A percentile compares a stretch with the other conserved stretches of the same genome.
Evolutionary conservation across 1,139 yeast genomes (phyloP).

Genomic region (Candida sp.): DNA sequence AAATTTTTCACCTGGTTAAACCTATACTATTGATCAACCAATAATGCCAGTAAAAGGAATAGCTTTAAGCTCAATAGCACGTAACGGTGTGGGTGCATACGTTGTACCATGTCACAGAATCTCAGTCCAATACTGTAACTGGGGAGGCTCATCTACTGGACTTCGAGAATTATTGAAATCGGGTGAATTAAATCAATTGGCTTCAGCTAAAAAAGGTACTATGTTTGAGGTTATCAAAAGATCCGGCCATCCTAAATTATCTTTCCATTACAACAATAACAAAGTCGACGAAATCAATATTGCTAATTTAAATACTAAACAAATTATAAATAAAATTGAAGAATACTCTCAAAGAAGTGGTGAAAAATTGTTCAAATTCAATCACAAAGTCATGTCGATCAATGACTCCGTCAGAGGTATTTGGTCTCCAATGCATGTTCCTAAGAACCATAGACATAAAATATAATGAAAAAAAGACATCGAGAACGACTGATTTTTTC

Average conservation of each 20-base stretch:
- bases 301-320: slow-evolving; percentile 58
- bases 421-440: slow-evolving; percentile 94
- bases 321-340: slow-evolving; percentile 56
- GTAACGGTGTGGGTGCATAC: slow-evolving; percentile 83
- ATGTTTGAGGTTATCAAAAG: slow-evolving; percentile 68
- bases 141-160: slow-evolving; percentile 95
- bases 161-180: slow-evolving; percentile 64
- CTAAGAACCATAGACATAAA: slow-evolving; percentile 64
- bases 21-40: not conserved
- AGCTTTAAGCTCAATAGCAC: slow-evolving; percentile 51
- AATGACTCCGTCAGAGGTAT: slow-evolving; percentile 92
- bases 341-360: slow-evolving; percentile 46
- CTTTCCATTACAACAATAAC: slow-evolving; percentile 57
- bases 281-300: slow-evolving; percentile 39
- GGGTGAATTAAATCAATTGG: slow-evolving; percentile 54
- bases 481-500: not conserved
- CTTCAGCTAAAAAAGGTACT: slow-evolving; percentile 58
- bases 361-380: slow-evolving; percentile 37
- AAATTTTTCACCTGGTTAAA: not conserved
- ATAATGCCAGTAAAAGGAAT: slow-evolving; percentile 51
- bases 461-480: slow-evolving; percentile 31
- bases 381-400: slow-evolving; percentile 71
- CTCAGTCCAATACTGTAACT: slow-evolving; percentile 78
- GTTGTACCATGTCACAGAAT: slow-evolving; percentile 72
- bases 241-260: slow-evolving; percentile 79